Evolutionary conservation across 306 rosid genomes (phyloP), one percentile per base, ranked within the genome.

Genomic region (Begonia loranthoides): DNA sequence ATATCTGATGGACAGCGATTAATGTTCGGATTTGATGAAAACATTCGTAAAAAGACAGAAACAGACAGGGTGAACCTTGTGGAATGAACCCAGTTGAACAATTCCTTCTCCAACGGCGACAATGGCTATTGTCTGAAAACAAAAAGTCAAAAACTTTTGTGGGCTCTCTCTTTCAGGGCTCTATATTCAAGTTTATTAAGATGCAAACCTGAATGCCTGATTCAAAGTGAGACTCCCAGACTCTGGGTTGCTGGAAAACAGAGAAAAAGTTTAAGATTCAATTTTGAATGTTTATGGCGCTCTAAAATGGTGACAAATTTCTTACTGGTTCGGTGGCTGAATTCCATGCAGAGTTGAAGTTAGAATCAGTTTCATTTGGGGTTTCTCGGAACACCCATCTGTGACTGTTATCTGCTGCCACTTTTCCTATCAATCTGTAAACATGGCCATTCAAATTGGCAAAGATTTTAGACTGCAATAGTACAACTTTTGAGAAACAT

Each of bases 41-140:
- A 28, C 22, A 19, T 28, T 28, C 36, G 36, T 28, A 28, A 28
- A 28, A 57, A 16, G 60, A 68, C 61, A 56, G 47, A 9, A 65
- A 48, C 36, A 5, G 36, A 28, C 21, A 39, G 47, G 36, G 36
- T 16, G 41, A 58, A 81, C 94, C 88, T 84, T 81, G 64, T 73
- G 67, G 46, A 88, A 80, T 0, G 97, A 88, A 15, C 93, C 97
- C 41, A 88, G 73, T 57, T 88, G 97, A 65, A 84, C 74, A 51
- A 88, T 54, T 67, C 93, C 97, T 73, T 84, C 95, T 75, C 82
- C 78, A 15, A 88, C 95, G n/a, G 89, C 81, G 64, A 88, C 75
- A 45, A 73, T 52, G 15, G 77, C 85, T 60, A 88, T 81, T 22
- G 82, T 88, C 97, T 81, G 66, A 28, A 28, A 28, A 28, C 36